Base-by-base conservation (phyloP, 2,329 filamentous ascomycete genomes). In the Exophiala spinifera region DNA sequence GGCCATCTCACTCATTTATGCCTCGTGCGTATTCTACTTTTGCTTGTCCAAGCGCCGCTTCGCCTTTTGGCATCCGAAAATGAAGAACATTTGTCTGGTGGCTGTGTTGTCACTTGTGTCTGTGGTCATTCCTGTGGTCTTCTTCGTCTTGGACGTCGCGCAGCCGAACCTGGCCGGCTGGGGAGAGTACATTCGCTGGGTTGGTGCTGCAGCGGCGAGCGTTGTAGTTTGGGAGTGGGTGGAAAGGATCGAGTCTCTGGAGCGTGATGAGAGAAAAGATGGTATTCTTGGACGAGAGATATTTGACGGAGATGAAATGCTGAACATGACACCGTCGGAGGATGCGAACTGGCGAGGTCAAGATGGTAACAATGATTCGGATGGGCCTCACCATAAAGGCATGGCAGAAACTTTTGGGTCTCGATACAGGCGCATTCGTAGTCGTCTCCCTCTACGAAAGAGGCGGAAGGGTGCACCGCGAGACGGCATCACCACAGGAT, bases 151-250 rank as follows among this genome's bases (percentile, higher is more conserved):
- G 62, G 91, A 96, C 67, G 91, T 96, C 46, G 86, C 87, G 7
- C 86, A 92, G 65, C 87, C 89, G 21, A 85, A 89, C 57, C 86
- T 96, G 57, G 89, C 89, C 36, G 89, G 88, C 7, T 96, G 91
- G 91, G 91, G 91, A 67, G 91, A 95, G 66, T 96, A 96, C 67
- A 91, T 96, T 43, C 80, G 91, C 65, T 96, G 91, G 91, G 91
- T 96, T n/a, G 91, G 91, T 45, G 91, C 91, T 1, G 91, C 91
- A 0, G 91, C 91, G 1, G 91, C 91, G 23, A 95, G 90, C 72
- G 91, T 96, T n/a, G 89, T 96, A 19, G 91, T 96, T 1, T 96
- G 91, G 91, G 91, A 96, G 71, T 96, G 91, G 91, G 91, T 96
- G 2, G 91, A 96, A 71, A 82, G 91, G 21, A 96, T 96, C 46